phyloP scores from a whole-genome alignment of 1,139 yeast genomes.

The Protomyces lactucae-debilis region DNA sequence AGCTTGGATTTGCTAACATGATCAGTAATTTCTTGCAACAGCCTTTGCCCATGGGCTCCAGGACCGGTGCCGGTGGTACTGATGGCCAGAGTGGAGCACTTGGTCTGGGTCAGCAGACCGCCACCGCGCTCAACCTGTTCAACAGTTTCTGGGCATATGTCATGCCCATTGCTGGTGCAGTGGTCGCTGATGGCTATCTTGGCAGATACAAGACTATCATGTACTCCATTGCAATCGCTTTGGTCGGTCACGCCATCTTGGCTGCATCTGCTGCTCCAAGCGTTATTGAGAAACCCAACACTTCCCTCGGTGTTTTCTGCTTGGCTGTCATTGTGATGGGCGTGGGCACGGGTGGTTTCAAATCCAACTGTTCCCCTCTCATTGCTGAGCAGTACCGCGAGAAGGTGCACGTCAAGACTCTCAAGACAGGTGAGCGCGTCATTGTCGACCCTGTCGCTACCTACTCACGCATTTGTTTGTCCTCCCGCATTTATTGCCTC shows the following conservation, averaged over 20 bases:
- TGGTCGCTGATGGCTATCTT: slow-evolving; percentile 66
- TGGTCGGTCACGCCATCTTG: slow-evolving; percentile 56
- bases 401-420: slow-evolving; percentile 55
- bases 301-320: slow-evolving; percentile 49
- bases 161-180: slow-evolving; percentile 74
- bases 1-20: slow-evolving; percentile 43
- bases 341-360: slow-evolving; percentile 76
- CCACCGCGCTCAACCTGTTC: slow-evolving; percentile 72
- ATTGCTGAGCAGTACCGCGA: slow-evolving; percentile 70
- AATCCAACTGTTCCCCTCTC: slow-evolving; percentile 71
- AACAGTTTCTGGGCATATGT: slow-evolving; percentile 81
- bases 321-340: slow-evolving; percentile 65
- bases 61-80: slow-evolving; percentile 25
- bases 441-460: slow-evolving; percentile 68
- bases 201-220: slow-evolving; percentile 70
- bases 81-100: slow-evolving; percentile 50
- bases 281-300: slow-evolving; percentile 48
- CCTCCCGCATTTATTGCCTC: slow-evolving; percentile 36
- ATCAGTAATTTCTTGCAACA: slow-evolving; percentile 60
- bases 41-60: slow-evolving; percentile 29
- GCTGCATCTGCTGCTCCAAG: slow-evolving; percentile 69
- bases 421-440: slow-evolving; percentile 60
- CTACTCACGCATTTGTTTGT: slow-evolving; percentile 55
- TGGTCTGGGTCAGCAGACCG: slow-evolving; percentile 57
- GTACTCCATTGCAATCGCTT: slow-evolving; percentile 56